phyloP scores from a whole-genome alignment of 2,329 filamentous ascomycete species.

The Diaporthe nobilis region DNA sequence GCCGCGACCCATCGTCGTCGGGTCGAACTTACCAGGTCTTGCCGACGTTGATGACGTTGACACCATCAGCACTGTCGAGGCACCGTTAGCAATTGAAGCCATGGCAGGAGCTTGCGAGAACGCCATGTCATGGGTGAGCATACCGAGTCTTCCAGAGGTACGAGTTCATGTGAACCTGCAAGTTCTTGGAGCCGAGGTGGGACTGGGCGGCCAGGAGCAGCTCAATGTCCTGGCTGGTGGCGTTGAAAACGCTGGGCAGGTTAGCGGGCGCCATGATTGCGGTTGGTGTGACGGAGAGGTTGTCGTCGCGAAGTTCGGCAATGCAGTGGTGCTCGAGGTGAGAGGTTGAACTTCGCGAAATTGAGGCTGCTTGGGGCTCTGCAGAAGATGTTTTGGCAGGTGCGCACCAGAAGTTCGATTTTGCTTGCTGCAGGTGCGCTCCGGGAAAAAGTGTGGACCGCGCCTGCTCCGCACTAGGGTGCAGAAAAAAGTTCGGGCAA shows the following conservation, averaged over 20 bases:
- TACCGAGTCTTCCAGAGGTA: constrained; percentile 90
- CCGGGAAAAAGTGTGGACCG: constrained; percentile 41
- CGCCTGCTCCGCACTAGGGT: constrained; percentile 33
- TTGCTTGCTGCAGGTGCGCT: constrained; percentile 25
- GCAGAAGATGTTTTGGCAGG: constrained; percentile 28
- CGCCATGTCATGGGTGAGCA: background rate
- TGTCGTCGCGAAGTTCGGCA: constrained; percentile 40
- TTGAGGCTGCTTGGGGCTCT: constrained; percentile 26
- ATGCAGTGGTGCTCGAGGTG: constrained; percentile 33
- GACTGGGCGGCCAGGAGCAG: constrained; percentile 97
- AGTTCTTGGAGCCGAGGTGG: constrained; percentile 98
- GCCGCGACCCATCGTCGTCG: background rate
- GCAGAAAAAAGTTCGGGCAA: constrained; percentile 9
- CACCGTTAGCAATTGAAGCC: constrained; percentile 29
- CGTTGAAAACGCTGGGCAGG: constrained; percentile 95
- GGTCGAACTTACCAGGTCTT: constrained; percentile 90
- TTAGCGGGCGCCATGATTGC: constrained; percentile 88
- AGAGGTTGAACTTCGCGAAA: constrained; percentile 44
- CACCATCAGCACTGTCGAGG: constrained; percentile 89
- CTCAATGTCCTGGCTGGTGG: constrained; percentile 98
- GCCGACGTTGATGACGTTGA: constrained; percentile 99
- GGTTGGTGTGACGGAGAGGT: constrained; percentile 49
- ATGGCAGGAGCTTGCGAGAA: background rate
- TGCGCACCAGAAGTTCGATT: constrained; percentile 22
- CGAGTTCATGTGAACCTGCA: constrained; percentile 99